These are phyloP conservation scores for Leucaena leucocephala DNA, from an alignment of 306 rosid genomes.

Conservation along the genomic window DNA sequence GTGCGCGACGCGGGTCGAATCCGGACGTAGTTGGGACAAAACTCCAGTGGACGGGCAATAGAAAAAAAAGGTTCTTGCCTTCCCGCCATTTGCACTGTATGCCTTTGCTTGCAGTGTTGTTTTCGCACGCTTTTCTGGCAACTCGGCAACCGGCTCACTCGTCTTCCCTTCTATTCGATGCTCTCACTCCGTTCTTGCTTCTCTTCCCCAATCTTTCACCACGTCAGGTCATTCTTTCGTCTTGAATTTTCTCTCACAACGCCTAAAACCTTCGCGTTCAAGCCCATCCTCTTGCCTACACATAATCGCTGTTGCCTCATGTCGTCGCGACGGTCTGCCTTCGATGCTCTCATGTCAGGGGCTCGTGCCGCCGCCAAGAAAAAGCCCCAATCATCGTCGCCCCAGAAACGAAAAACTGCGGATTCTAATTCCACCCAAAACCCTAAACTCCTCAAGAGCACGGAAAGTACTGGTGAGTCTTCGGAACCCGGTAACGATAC, in stretches of 20 bases:
- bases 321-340: conserved; percentile 75
- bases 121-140: background rate
- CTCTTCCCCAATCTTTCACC: conserved; percentile 19
- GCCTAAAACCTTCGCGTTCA: conserved; percentile 17
- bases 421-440: conserved; percentile 39
- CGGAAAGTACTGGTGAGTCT: conserved; percentile 3
- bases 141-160: background rate
- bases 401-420: conserved; percentile 64
- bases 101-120: background rate
- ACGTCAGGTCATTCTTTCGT: conserved; percentile 30
- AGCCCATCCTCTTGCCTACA: background rate
- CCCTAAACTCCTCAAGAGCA: conserved; percentile 42
- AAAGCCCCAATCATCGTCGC: conserved; percentile 46
- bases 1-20: too few relatives aligned
- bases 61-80: background rate
- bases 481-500: background rate
- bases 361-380: conserved; percentile 80
- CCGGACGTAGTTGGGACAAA: too few relatives aligned
- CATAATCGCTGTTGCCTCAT: conserved; percentile 36
- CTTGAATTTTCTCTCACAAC: conserved; percentile 14
- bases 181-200: conserved; percentile 41
- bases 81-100: background rate
- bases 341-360: conserved; percentile 75
- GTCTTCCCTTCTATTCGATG: conserved; percentile 30
- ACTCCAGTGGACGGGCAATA: too few relatives aligned